Evolutionary conservation across 768 basidiomycete species (phyloP), one percentile per base, ranked within the genome.

Genomic region (Termitomyces bulborhizus): DNA sequence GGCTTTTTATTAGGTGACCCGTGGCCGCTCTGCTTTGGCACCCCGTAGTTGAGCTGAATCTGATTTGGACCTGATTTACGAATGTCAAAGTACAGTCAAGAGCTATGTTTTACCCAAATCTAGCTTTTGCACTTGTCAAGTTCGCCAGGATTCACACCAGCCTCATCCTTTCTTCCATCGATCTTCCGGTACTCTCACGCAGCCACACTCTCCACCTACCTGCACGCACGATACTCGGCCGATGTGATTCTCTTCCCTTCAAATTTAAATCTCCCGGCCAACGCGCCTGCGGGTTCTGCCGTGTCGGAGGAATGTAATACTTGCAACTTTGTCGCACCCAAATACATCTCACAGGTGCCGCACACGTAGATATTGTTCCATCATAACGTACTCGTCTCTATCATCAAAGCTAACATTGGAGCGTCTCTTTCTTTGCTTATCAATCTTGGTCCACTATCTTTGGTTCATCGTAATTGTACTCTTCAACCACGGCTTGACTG

Each of bases 211-310:
- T 29, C 6, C 29, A 29, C 21, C 21, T 21, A 21, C 21, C 21
- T 21, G 21, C 21, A 21, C 21, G 21, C 21, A 21, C 21, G 21
- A 21, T 21, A 21, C 42, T 50, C 26, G 34, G 27, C 40, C 49
- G 39, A 15, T 43, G 46, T 21, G 54, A 53, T 40, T 54, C 21
- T 1, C 59, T 21, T 42, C 60, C 12, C 68, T 66, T 34, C 21
- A 2, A 21, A 57, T 11, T 60, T 57, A 41, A 63, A 63, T 6
- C 55, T 55, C 1, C 60, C 58, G n/a, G 57, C 5, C 29, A 21
- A 21, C 66, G 16, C 43, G 45, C 16, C 58, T 65, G 31, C 54
- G 51, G 27, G 66, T 60, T 34, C 55, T 60, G 1, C 68, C 65
- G 6, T 60, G 54, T 27, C 61, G 62, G 26, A 62, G 60, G 29